Evolutionary conservation across 768 basidiomycete genomes (phyloP).

Genomic region (Trametes elegans): DNA sequence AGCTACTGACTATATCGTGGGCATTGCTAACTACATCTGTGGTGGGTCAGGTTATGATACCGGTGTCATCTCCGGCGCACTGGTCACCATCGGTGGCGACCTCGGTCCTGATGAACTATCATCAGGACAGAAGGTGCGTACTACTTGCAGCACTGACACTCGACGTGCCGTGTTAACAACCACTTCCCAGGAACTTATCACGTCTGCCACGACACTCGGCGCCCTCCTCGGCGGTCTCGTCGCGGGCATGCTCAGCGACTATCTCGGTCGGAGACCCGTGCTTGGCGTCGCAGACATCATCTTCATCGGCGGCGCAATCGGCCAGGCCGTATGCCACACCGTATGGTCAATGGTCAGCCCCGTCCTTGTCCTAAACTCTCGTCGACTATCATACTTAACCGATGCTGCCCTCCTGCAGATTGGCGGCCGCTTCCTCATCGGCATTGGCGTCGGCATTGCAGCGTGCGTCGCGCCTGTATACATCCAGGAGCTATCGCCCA

Average conservation of each 20-base stretch:
- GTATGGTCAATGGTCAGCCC: conserved; percentile 75
- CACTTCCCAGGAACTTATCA: conserved; percentile 63
- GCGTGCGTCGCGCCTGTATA: conserved; percentile 79
- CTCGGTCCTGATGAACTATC: conserved; percentile 57
- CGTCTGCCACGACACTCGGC: conserved; percentile 74
- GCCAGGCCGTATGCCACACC: conserved; percentile 65
- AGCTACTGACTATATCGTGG: neutral
- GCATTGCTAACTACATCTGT: neutral
- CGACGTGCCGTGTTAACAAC: too few species aligned
- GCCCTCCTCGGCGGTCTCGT: conserved; percentile 73
- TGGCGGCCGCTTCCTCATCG: conserved; percentile 72
- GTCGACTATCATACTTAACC: neutral
- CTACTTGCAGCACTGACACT: too few species aligned
- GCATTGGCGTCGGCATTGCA: conserved; percentile 71
- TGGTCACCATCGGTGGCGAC: conserved; percentile 69
- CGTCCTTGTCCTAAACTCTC: neutral
- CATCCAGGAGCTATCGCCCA: conserved; percentile 81
- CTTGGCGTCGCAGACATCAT: conserved; percentile 66
- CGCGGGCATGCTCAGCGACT: conserved; percentile 69
- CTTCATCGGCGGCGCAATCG: conserved; percentile 73
- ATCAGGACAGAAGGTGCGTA: conserved; percentile 58
- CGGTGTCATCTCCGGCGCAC: conserved; percentile 77
- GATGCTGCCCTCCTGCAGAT: conserved; percentile 40
- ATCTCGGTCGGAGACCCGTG: conserved; percentile 63
- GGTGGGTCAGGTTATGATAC: conserved; percentile 69